Evolutionary conservation across 78 protist species (phyloP).

Genomic region (Dictyostelium discoideum): dicty_2.7 NC_007089.4:4882501-4883000

Average conservation of each 20-base stretch:
- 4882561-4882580: too few species aligned
- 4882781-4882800: background rate
- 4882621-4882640: too few species aligned
- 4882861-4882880: background rate
- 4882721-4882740: background rate
- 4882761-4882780: background rate
- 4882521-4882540: too few species aligned
- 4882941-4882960: too few species aligned
- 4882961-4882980: too few species aligned
- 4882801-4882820: background rate
- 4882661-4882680: background rate
- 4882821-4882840: background rate
- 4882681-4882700: background rate
- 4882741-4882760: too few species aligned
- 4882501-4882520: background rate
- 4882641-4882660: background rate
- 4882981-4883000: background rate
- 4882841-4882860: background rate
- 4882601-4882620: too few species aligned
- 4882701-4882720: background rate
- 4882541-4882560: background rate
- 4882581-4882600: too few species aligned
- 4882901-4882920: background rate
- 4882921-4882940: background rate
- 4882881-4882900: background rate